A percentile compares a stretch with the other conserved stretches of the same genome.
Evolutionary conservation across 106 monocot genomes (phyloP).

Genomic region (Apostasia ramifera): DNA sequence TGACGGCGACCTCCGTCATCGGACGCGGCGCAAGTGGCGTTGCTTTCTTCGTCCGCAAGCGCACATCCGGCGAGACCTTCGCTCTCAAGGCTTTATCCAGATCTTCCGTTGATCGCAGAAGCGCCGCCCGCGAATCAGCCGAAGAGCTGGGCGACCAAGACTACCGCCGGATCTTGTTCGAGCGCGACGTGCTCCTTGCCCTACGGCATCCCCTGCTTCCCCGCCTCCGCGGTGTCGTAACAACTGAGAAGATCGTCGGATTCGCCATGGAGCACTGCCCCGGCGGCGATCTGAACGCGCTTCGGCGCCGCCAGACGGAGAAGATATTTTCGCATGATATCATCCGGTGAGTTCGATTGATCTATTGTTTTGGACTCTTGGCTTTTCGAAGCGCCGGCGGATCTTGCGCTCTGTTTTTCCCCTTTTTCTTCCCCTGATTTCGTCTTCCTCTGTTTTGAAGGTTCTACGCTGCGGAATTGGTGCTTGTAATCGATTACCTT

Average conservation of each 20-base stretch:
- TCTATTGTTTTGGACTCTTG: not conserved
- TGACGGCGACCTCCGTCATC: conserved; percentile 53
- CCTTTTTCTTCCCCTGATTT: not conserved
- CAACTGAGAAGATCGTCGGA: conserved; percentile 69
- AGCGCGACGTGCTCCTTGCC: conserved; percentile 56
- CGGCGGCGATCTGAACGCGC: conserved; percentile 61
- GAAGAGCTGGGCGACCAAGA: not conserved
- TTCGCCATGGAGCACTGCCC: conserved; percentile 70
- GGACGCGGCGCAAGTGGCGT: conserved; percentile 96
- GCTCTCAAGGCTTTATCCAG: conserved; percentile 67
- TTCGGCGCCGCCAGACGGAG: conserved; percentile 57
- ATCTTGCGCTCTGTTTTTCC: not conserved
- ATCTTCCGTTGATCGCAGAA: conserved; percentile 26
- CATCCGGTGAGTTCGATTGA: conserved; percentile 34
- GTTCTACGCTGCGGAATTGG: conserved; percentile 95
- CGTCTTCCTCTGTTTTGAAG: conserved; percentile 18
- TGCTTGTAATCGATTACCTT: conserved; percentile 72
- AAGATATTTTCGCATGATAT: conserved; percentile 71
- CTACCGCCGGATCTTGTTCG: conserved; percentile 76
- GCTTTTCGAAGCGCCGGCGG: too few relatives aligned
- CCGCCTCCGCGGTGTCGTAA: conserved; percentile 56
- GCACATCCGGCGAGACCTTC: conserved; percentile 7
- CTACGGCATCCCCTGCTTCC: conserved; percentile 79
- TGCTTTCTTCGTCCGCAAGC: conserved; percentile 52
- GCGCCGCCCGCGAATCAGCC: not conserved